phyloP scores from a whole-genome alignment of 2,329 filamentous ascomycete species.

The Alternaria metachromatica region DNA sequence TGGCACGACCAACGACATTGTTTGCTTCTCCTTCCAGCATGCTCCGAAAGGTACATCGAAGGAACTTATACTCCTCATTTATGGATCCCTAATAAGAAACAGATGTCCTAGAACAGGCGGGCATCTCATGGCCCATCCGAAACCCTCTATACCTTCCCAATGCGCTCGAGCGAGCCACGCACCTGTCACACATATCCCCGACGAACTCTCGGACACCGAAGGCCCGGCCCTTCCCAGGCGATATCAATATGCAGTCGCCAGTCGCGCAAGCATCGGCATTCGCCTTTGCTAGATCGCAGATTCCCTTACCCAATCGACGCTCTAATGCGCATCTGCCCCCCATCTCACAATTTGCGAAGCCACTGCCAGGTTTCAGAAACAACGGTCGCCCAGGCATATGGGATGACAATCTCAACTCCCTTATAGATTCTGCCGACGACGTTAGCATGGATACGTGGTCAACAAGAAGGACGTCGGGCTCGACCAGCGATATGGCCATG shows the following conservation, averaged over 20 bases:
- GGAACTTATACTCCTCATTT: not conserved
- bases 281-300: slow-evolving; percentile 15
- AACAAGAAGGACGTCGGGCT: slow-evolving; percentile 19
- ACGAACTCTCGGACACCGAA: slow-evolving; percentile 1
- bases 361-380: slow-evolving; percentile 5
- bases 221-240: not conserved
- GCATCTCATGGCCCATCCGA: slow-evolving; percentile 77
- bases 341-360: slow-evolving; percentile 21
- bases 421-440: slow-evolving; percentile 22
- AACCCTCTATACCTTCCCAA: slow-evolving; percentile 40
- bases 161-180: slow-evolving; percentile 3
- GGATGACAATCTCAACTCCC: slow-evolving; percentile 18
- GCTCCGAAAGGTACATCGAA: slow-evolving; percentile 71
- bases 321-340: slow-evolving; percentile 25
- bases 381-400: slow-evolving; percentile 14
- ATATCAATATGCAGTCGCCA: slow-evolving; percentile 17
- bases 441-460: slow-evolving; percentile 32
- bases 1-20: slow-evolving; percentile 73
- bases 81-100: slow-evolving; percentile 19
- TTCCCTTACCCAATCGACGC: slow-evolving; percentile 23
- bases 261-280: slow-evolving; percentile 12
- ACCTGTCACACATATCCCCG: slow-evolving; percentile 4
- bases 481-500: slow-evolving; percentile 24
- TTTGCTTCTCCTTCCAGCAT: slow-evolving; percentile 85
- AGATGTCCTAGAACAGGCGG: slow-evolving; percentile 76